phyloP scores from a whole-genome alignment of 78 protist species.

The Blattamonas nauphoetae region DNA sequence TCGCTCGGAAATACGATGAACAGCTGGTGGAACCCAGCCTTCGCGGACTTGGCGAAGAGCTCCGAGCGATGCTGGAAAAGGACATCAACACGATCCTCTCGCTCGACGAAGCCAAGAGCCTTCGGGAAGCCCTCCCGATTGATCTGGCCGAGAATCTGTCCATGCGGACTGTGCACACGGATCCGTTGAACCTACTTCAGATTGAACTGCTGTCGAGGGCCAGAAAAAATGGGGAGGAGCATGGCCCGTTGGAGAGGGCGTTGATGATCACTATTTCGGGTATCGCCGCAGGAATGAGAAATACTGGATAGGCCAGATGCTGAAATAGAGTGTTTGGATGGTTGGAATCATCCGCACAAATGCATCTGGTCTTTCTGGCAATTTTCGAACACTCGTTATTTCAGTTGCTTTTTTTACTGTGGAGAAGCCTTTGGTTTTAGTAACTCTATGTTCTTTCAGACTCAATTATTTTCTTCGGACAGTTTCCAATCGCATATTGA shows the following conservation, averaged over 20 bases:
- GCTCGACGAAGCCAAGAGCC: background rate
- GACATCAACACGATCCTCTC: background rate
- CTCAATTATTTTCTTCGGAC: too few relatives aligned
- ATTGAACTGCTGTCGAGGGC: background rate
- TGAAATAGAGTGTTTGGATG: too few relatives aligned
- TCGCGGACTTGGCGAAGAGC: background rate
- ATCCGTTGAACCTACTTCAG: background rate
- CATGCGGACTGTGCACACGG: background rate
- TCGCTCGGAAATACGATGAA: conserved; percentile 1
- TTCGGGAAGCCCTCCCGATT: background rate
- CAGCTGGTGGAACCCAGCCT: background rate
- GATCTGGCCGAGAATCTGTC: background rate
- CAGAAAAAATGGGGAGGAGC: background rate
- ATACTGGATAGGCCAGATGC: conserved; percentile 19
- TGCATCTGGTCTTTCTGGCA: too few relatives aligned
- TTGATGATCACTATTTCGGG: conserved; percentile 3
- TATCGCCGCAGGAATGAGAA: conserved; percentile 24
- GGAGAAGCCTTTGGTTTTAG: too few relatives aligned
- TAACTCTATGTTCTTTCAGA: too few relatives aligned
- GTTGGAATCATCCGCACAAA: too few relatives aligned
- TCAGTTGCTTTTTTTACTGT: too few relatives aligned
- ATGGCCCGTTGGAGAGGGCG: background rate
- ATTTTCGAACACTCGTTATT: too few relatives aligned
- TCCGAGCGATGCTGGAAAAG: background rate
- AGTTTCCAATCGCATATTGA: too few relatives aligned